A percentile compares a stretch with the other conserved stretches of the same genome.
phyloP scores from a whole-genome alignment of 2,329 filamentous ascomycete genomes.

The Aureobasidium musti region DNA sequence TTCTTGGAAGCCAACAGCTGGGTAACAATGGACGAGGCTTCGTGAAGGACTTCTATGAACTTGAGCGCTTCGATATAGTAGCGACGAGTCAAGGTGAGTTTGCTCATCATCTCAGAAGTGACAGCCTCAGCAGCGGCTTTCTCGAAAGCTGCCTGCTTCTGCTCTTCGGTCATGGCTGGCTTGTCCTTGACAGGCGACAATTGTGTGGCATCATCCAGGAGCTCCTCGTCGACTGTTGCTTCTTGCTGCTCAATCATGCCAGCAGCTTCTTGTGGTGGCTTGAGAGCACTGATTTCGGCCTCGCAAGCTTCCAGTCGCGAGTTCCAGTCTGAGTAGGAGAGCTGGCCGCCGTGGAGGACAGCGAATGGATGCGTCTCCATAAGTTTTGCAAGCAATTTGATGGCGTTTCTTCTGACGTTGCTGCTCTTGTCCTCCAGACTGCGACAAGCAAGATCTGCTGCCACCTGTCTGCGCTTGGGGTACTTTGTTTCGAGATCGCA shows the following conservation, averaged over 20 bases:
- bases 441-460: constrained; percentile 80
- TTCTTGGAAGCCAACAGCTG: constrained; percentile 92
- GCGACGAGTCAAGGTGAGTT: constrained; percentile 81
- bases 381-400: constrained; percentile 83
- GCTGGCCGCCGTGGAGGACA: constrained; percentile 83
- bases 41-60: constrained; percentile 89
- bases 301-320: constrained; percentile 80
- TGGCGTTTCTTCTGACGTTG: constrained; percentile 91
- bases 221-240: constrained; percentile 69
- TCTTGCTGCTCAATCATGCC: constrained; percentile 68
- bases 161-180: constrained; percentile 72
- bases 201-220: constrained; percentile 88
- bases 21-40: constrained; percentile 75
- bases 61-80: constrained; percentile 92
- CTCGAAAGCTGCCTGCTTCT: constrained; percentile 70
- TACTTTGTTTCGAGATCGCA: constrained; percentile 97
- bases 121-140: constrained; percentile 86
- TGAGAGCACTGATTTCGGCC: constrained; percentile 74
- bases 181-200: constrained; percentile 64
- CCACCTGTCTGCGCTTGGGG: constrained; percentile 84
- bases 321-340: constrained; percentile 84
- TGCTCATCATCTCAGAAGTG: constrained; percentile 83
- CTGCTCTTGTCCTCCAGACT: constrained; percentile 98
- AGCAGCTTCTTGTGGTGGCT: constrained; percentile 75
- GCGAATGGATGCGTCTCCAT: constrained; percentile 95